Evolutionary conservation across 805 yeast genomes (phyloP).

Genomic region (Candida michaelii): DNA sequence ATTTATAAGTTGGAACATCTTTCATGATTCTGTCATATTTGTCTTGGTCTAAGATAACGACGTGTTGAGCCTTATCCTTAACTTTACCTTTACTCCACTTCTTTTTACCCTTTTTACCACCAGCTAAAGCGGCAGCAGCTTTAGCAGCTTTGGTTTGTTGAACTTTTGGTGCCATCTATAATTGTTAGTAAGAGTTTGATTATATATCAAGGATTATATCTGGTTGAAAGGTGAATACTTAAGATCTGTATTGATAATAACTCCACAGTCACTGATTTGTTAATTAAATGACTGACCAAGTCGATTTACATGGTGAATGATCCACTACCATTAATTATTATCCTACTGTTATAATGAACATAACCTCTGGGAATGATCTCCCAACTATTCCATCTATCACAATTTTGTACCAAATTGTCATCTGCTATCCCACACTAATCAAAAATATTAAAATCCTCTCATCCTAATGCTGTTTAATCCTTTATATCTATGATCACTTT

Average conservation of each 20-base stretch:
- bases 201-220: no score
- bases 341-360: no score
- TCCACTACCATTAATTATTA: no score
- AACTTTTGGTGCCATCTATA: constrained; percentile 95
- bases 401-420: neutral
- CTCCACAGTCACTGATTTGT: no score
- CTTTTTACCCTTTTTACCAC: constrained; percentile 99
- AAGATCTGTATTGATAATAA: no score
- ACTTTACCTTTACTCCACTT: constrained; percentile 99
- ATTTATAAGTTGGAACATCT: constrained; percentile 99
- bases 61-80: constrained; percentile 99
- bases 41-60: constrained; percentile 95
- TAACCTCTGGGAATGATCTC: neutral
- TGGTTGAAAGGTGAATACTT: no score
- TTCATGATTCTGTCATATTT: constrained; percentile 98
- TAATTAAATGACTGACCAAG: no score
- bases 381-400: neutral
- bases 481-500: neutral
- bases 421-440: neutral
- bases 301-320: no score
- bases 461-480: neutral
- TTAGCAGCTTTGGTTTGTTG: constrained; percentile 99
- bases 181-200: constrained; percentile 34
- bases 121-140: constrained; percentile 99
- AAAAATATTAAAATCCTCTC: neutral